Percentiles rank a stretch among this genome's conserved stretches.
Conservation (phyloP, 1,139 yeast species). For the Sugiyamaella paludigena region DNA sequence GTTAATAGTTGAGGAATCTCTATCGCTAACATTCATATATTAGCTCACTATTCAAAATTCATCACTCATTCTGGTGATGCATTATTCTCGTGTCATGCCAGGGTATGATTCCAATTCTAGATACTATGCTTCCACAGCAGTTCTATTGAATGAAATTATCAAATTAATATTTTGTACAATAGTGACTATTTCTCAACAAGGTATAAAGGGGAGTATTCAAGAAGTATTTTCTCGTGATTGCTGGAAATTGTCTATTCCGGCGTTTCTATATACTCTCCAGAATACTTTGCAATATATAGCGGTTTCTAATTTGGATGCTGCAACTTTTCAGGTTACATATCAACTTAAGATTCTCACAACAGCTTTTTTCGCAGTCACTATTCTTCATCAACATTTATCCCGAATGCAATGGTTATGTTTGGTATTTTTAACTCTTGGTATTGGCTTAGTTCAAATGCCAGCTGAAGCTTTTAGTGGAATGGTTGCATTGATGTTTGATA, state of each 20-base stretch:
- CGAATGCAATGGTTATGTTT: slow-evolving; percentile 40
- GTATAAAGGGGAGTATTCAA: slow-evolving; percentile 25
- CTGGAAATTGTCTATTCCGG: slow-evolving; percentile 44
- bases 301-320: slow-evolving; percentile 44
- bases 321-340: slow-evolving; percentile 45
- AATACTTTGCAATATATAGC: slow-evolving; percentile 44
- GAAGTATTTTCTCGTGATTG: slow-evolving; percentile 40
- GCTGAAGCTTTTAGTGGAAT: slow-evolving; percentile 30
- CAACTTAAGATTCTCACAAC: slow-evolving; percentile 45
- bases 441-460: slow-evolving; percentile 44
- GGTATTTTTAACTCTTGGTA: slow-evolving; percentile 40
- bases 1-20: too few relatives aligned
- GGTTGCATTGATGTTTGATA: slow-evolving; percentile 18
- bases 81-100: slow-evolving; percentile 45
- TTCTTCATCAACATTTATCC: slow-evolving; percentile 37
- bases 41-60: slow-evolving; percentile 38
- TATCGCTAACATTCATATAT: too few relatives aligned
- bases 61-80: slow-evolving; percentile 42
- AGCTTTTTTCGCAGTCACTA: slow-evolving; percentile 43
- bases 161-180: slow-evolving; percentile 38
- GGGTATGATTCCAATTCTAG: slow-evolving; percentile 34
- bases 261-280: slow-evolving; percentile 42
- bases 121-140: slow-evolving; percentile 45
- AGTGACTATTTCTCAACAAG: slow-evolving; percentile 29
- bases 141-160: slow-evolving; percentile 42